Conservation (phyloP, 2,329 filamentous ascomycete species). For the Verticillium isaacii region DNA sequence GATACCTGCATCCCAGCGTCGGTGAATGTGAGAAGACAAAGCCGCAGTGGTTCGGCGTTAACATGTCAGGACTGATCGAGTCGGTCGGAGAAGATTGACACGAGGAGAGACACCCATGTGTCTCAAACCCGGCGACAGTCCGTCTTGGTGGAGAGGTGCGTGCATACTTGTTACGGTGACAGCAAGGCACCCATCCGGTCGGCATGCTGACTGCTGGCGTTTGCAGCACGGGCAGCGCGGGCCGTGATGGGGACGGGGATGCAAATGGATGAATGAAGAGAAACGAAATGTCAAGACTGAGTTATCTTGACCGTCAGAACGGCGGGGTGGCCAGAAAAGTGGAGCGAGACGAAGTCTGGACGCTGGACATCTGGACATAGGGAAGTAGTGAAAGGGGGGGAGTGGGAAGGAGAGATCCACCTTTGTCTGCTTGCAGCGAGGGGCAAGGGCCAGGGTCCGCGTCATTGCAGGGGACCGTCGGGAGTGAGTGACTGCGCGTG, state of each 20-base stretch:
- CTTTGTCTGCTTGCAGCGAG: not conserved
- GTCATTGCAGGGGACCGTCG: not conserved
- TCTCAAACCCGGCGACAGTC: not conserved
- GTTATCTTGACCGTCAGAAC: not conserved
- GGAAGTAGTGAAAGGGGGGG: not conserved
- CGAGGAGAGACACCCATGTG: not conserved
- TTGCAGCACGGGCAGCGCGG: not conserved
- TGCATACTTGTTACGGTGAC: not conserved
- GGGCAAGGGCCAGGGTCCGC: not conserved
- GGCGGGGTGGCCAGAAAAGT: not conserved
- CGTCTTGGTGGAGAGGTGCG: not conserved
- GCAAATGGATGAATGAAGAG: not conserved
- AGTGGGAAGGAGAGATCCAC: not conserved
- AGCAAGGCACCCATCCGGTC: not conserved
- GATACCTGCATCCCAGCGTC: not conserved
- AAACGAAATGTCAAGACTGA: not conserved
- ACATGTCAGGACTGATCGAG: not conserved
- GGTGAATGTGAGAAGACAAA: not conserved
- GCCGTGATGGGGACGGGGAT: not conserved
- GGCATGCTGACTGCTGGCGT: not conserved
- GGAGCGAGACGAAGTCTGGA: not conserved
- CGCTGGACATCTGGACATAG: not conserved
- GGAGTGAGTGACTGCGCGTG: constrained; percentile 6
- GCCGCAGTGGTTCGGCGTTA: not conserved
- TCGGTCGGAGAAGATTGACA: not conserved